Evolutionary conservation across 129 eudicot species (phyloP).

Genomic region (Smallanthus sonchifolius): DNA sequence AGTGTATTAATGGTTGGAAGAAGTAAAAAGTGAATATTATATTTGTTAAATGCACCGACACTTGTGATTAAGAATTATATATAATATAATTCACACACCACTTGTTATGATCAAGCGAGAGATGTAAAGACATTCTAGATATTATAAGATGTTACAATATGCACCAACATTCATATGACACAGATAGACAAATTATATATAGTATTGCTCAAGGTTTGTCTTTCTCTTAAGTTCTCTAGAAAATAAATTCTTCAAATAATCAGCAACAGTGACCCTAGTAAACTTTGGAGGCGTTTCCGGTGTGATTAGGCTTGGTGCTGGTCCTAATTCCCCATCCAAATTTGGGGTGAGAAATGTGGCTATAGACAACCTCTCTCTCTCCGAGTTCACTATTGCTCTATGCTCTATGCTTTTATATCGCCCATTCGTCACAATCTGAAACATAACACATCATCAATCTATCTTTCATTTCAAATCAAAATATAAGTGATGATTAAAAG

Average conservation of each 20-base stretch:
- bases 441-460: not conserved
- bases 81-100: too few species aligned
- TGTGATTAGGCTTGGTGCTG: not conserved
- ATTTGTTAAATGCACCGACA: too few species aligned
- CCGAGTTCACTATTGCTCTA: not conserved
- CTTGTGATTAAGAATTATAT: too few species aligned
- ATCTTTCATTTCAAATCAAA: not conserved
- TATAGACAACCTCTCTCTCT: not conserved
- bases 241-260: not conserved
- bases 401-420: slow-evolving; percentile 3
- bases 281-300: not conserved
- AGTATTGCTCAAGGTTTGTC: slow-evolving; percentile 3
- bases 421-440: not conserved
- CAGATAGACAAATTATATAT: not conserved
- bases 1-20: too few species aligned
- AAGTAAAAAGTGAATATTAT: too few species aligned
- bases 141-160: too few species aligned
- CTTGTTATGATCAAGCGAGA: too few species aligned
- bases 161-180: not conserved
- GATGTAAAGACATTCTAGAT: too few species aligned
- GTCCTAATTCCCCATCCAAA: not conserved
- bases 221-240: not conserved
- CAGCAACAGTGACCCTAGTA: not conserved
- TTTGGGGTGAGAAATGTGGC: not conserved
- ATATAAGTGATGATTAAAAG: not conserved